Base-by-base conservation (phyloP, 169 alveolate species). In the Cryptosporidium bovis region DNA sequence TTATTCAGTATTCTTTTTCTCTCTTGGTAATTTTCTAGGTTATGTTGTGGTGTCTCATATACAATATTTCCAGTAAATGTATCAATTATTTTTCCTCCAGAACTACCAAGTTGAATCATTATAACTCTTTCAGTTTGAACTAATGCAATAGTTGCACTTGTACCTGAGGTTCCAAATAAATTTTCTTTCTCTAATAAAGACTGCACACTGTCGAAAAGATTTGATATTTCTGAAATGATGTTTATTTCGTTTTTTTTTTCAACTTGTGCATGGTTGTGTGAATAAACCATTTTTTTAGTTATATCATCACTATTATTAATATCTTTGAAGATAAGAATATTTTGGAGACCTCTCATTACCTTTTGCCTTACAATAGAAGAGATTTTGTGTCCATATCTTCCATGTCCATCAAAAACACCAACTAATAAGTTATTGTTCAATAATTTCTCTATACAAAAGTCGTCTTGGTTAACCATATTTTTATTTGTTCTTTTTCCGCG, bases 371-470 rank as follows among this genome's bases (percentile, higher is more conserved):
- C 87, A 77, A 77, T 56, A 12, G 87, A 62, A 18, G 87, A 68
- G 13, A 77, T 60, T 20, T 60, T 77, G 15, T 77, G 87, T 16
- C 87, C 87, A 60, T 77, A 77, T 1, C 87, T 68, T 12, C 87
- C 87, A 27, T 77, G 87, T 4, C 87, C 87, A 60, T 77, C 87
- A 46, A 77, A 77, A 34, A 77, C 87, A 1, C 77, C 87, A 44
- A 60, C 46, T 46, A 77, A 31, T 3, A 62, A 27, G 34, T 40
- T 60, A 20, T 77, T 62, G 29, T 77, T 71, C 18, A 3, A 15
- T 27, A 77, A 24, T 20, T 60, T 77, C 33, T 12, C 44, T 33
- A 77, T 77, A 27, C 64, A 77, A 60, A 77, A 77, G 31, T 77
- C 87, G 27, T 77, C 87, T 24, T 77, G 87, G 64, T 77, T 77